These are phyloP conservation scores for Simmondsia chinensis DNA, from an alignment of 148 eudicot species.

Conservation along the genomic window DNA sequence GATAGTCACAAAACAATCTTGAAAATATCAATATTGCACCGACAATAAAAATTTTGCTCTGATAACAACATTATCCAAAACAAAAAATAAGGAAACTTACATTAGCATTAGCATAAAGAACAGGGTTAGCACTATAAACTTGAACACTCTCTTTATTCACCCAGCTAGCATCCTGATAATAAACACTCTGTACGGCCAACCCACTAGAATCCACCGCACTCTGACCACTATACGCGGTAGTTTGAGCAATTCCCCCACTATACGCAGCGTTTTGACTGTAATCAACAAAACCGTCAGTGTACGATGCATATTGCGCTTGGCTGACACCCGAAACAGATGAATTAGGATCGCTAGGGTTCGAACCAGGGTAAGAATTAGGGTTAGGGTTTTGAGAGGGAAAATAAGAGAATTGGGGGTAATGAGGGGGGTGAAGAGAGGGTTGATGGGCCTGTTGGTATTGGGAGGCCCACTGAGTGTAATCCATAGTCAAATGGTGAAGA, in stretches of 20 bases:
- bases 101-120: background rate
- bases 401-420: background rate
- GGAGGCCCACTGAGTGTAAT: background rate
- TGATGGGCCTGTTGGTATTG: background rate
- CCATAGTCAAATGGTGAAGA: background rate
- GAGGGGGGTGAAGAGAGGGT: background rate
- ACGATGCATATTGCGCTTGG: background rate
- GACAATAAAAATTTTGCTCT: background rate
- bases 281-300: background rate
- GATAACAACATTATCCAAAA: background rate
- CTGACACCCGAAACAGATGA: background rate
- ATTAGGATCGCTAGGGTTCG: background rate
- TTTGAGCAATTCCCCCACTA: too few relatives aligned
- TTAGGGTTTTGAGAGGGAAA: constrained; percentile 17
- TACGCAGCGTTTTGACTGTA: too few relatives aligned
- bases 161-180: constrained; percentile 15
- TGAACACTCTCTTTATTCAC: background rate
- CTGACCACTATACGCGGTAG: constrained; percentile 13
- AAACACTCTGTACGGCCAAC: constrained; percentile 4
- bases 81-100: background rate
- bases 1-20: background rate
- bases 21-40: background rate
- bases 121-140: background rate
- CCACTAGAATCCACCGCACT: background rate
- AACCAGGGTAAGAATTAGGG: constrained; percentile 9